Conservation (phyloP, 1,284 basidiomycete species). For the Fomitopsis schrenkii region DNA sequence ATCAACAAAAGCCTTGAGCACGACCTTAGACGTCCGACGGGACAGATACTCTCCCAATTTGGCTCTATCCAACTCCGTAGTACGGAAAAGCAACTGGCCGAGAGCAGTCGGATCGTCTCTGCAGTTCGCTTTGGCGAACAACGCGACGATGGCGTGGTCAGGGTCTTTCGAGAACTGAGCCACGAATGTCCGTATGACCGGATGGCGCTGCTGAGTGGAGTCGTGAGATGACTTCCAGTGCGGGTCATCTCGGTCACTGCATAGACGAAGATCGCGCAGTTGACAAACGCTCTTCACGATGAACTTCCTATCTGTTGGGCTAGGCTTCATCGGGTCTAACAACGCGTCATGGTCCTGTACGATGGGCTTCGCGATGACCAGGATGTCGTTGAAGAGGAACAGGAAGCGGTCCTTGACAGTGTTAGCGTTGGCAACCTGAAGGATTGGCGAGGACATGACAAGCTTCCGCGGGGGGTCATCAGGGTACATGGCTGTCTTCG, state of each 20-base stretch:
- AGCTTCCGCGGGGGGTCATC: conserved; percentile 87
- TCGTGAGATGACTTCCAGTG: conserved; percentile 36
- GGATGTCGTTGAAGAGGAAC: conserved; percentile 92
- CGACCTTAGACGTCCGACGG: conserved; percentile 62
- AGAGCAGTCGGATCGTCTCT: conserved; percentile 63
- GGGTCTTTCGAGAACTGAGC: conserved; percentile 72
- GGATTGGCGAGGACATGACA: conserved; percentile 78
- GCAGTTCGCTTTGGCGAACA: conserved; percentile 56
- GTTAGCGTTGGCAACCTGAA: conserved; percentile 92
- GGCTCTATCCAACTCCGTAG: conserved; percentile 80
- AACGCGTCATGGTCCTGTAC: conserved; percentile 58
- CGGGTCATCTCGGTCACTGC: conserved; percentile 57
- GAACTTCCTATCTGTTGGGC: conserved; percentile 77
- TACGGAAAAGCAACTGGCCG: conserved; percentile 83
- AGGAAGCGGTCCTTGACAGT: conserved; percentile 96
- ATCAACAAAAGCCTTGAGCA: conserved; percentile 83
- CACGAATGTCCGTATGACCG: conserved; percentile 66
- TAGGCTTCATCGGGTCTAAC: conserved; percentile 56
- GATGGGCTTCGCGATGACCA: conserved; percentile 82
- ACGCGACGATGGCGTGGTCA: conserved; percentile 62
- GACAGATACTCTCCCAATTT: conserved; percentile 82
- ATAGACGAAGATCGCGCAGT: conserved; percentile 68
- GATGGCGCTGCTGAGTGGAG: conserved; percentile 42
- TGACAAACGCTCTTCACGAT: conserved; percentile 85
- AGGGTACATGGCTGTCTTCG: conserved; percentile 57